Evolutionary conservation across 2,329 filamentous ascomycete genomes (phyloP).

Genomic region (Ceratocystis variospora): DNA sequence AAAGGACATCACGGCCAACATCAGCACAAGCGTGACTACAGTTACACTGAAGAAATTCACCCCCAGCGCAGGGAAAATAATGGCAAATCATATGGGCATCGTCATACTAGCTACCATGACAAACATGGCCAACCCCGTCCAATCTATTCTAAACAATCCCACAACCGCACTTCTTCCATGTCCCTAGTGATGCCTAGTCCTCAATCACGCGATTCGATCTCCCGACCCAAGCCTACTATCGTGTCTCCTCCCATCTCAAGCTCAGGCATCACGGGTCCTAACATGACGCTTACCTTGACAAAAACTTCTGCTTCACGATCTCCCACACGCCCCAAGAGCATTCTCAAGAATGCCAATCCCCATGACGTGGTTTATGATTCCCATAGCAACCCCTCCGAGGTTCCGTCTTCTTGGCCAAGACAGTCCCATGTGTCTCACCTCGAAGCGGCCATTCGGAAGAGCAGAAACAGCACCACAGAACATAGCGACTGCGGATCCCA

Average conservation of each 20-base stretch:
- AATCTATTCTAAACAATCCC: constrained; percentile 23
- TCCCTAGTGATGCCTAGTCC: constrained; percentile 8
- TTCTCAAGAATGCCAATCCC: constrained; percentile 47
- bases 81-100: constrained; percentile 26
- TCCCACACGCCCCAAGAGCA: constrained; percentile 35
- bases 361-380: constrained; percentile 43
- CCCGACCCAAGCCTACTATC: constrained; percentile 11
- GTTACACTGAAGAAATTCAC: constrained; percentile 26
- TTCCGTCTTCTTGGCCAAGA: constrained; percentile 26
- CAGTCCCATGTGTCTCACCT: constrained; percentile 20
- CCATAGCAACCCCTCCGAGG: constrained; percentile 31
- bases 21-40: constrained; percentile 23
- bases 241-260: constrained; percentile 11
- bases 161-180: constrained; percentile 14
- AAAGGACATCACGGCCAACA: constrained; percentile 12
- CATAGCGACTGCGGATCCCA: constrained; percentile 21
- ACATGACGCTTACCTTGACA: not conserved
- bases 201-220: constrained; percentile 3
- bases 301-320: not conserved
- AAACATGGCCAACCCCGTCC: constrained; percentile 23
- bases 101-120: constrained; percentile 28
- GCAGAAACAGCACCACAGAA: constrained; percentile 15
- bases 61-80: constrained; percentile 26
- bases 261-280: not conserved
- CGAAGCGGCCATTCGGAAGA: constrained; percentile 11